A percentile compares a stretch with the other conserved stretches of the same genome.
These are phyloP conservation scores for Irpex rosettiformis DNA, from an alignment of 1,284 basidiomycete species.

Conservation along the genomic window DNA sequence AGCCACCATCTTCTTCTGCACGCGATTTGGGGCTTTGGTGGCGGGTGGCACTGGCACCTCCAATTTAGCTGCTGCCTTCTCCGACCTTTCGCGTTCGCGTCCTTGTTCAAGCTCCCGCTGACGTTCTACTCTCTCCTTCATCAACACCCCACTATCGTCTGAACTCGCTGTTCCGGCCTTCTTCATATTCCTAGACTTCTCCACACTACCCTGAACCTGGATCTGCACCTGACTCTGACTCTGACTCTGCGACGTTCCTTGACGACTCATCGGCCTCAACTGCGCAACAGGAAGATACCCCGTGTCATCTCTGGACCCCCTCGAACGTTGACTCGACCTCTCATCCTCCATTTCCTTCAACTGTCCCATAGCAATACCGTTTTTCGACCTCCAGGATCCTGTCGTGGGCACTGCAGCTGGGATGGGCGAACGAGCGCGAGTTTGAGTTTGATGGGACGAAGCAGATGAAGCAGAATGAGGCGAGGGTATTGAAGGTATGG, in stretches of 20 bases:
- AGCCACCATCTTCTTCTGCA: not conserved
- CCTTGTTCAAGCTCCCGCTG: not conserved
- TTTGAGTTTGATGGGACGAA: not conserved
- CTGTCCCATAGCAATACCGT: not conserved
- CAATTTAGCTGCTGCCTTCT: not conserved
- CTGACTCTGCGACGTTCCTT: constrained; percentile 5
- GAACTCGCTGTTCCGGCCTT: not conserved
- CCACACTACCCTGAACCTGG: not conserved
- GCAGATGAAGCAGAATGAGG: not conserved
- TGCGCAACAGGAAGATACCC: constrained; percentile 24
- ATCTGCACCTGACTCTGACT: not conserved
- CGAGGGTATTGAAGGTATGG: not conserved
- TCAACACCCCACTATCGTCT: not conserved
- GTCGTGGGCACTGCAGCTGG: not conserved
- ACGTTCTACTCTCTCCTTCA: not conserved
- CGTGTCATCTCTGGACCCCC: constrained; percentile 13
- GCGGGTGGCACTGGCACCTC: too few relatives aligned
- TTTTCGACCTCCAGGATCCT: not conserved
- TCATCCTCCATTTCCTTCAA: not conserved
- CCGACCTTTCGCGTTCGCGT: constrained; percentile 1
- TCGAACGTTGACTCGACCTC: constrained; percentile 9
- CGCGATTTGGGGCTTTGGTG: constrained; percentile 12
- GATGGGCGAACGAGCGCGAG: constrained; percentile 4
- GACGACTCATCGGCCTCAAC: constrained; percentile 15
- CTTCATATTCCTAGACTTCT: not conserved